phyloP scores from a whole-genome alignment of 2,329 filamentous ascomycete species.

The Paecilomyces sp. region DNA sequence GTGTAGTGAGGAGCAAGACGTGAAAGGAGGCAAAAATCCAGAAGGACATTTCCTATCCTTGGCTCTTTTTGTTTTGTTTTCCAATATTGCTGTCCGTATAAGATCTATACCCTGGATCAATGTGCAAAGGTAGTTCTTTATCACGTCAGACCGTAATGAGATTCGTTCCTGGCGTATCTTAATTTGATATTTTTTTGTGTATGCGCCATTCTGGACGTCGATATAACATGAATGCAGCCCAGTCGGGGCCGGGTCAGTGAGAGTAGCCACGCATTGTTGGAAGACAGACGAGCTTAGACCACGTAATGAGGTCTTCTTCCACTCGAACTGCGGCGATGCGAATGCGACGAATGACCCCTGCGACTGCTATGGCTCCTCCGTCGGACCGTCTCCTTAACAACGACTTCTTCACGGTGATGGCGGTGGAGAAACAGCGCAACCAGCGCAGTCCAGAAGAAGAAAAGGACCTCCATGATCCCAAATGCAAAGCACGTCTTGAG shows the following conservation, averaged over 20 bases:
- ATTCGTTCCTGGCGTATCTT: background rate
- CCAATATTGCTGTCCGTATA: background rate
- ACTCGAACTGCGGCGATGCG: constrained; percentile 6
- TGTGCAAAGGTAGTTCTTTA: background rate
- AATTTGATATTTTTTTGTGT: background rate
- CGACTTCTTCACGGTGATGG: constrained; percentile 19
- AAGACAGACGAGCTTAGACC: constrained; percentile 1
- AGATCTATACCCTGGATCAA: background rate
- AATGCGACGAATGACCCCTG: constrained; percentile 18
- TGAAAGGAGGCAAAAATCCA: background rate
- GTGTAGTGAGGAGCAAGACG: background rate
- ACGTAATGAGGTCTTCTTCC: constrained; percentile 7
- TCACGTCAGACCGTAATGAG: background rate
- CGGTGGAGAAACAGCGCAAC: constrained; percentile 51
- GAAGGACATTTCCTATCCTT: background rate
- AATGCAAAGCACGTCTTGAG: constrained; percentile 86
- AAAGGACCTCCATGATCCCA: constrained; percentile 77
- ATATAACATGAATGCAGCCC: background rate
- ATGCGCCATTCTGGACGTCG: background rate
- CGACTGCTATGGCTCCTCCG: constrained; percentile 28
- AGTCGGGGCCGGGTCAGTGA: background rate
- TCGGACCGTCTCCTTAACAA: constrained; percentile 33
- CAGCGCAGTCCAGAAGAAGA: constrained; percentile 71
- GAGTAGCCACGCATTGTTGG: no score
- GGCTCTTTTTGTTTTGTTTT: background rate